Base-by-base conservation (phyloP, 2,329 filamentous ascomycete genomes). In the Cordyceps pruinosa region DNA sequence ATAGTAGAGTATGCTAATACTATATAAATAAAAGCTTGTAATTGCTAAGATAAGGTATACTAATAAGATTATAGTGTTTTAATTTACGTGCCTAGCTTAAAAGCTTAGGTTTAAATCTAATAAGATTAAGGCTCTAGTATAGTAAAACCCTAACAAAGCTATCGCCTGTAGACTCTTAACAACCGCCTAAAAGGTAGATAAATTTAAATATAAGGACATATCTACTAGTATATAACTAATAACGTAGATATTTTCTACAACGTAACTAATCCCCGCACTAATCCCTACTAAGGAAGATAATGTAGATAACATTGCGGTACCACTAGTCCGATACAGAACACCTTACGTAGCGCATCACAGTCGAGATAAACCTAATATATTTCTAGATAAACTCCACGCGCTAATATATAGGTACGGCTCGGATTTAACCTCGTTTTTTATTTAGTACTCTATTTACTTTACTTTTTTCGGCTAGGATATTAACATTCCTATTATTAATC, bases 31-130 rank as follows among this genome's bases (percentile, higher is more conserved):
- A 45, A 58, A 57, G 26, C 53, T 59, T 17, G 47, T 42, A 19
- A 57, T 44, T 21, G n/a, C 49, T 2, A 30, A 44, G 23, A 52
- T 9, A 41, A 30, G 46, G 15, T 32, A 58, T 21, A 51, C 55
- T 35, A 51, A 61, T 42, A 44, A 61, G 52, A 50, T 35, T 25
- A 35, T 58, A 6, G 39, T 61, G 15, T 60, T 56, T 56, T 35
- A 45, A 34, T 58, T 60, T 41, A 52, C 56, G 3, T 45, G 26
- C 28, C 47, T 61, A 17, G 58, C 56, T 12, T 3, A 54, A 23
- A 58, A 49, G 42, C 51, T 60, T 34, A 52, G 60, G 9, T 57
- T 60, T 15, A 44, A 50, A 21, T 50, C 46, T 9, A n/a, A 61
- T 23, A 51, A 60, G 58, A 60, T 61, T 25, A 25, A 45, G n/a